These are phyloP conservation scores for Ephemerocybe angulata DNA, from an alignment of 768 basidiomycete species.

Conservation along the genomic window DNA sequence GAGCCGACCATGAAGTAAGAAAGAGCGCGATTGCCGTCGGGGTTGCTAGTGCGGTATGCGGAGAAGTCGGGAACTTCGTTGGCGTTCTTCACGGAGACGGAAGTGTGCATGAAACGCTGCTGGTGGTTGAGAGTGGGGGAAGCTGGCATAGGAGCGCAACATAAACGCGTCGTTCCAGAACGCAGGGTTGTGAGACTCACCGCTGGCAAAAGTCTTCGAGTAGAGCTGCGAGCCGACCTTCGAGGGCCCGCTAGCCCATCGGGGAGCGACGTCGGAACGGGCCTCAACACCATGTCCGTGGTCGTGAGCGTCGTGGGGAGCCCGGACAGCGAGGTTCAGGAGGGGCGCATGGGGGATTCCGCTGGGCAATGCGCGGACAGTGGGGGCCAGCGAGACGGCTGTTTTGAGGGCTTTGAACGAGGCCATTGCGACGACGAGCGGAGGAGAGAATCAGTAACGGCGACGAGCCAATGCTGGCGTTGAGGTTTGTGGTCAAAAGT, in stretches of 20 bases:
- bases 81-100: constrained; percentile 61
- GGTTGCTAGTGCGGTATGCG: constrained; percentile 64
- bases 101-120: constrained; percentile 76
- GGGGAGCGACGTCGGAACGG: constrained; percentile 60
- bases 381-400: constrained; percentile 77
- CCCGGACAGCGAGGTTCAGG: constrained; percentile 69
- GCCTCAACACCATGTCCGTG: constrained; percentile 55
- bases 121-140: constrained; percentile 53
- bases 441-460: constrained; percentile 23
- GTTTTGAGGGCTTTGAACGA: constrained; percentile 74
- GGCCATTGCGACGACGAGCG: constrained; percentile 47
- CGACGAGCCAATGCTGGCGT: constrained; percentile 19
- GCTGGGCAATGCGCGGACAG: constrained; percentile 71
- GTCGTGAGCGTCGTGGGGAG: constrained; percentile 56
- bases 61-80: constrained; percentile 89
- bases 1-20: constrained; percentile 91
- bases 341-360: constrained; percentile 77
- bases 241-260: constrained; percentile 59
- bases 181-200: too few relatives aligned
- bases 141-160: constrained; percentile 29
- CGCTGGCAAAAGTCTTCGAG: constrained; percentile 58
- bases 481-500: constrained; percentile 28
- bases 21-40: constrained; percentile 65
- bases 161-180: constrained; percentile 10
- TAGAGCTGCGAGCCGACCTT: constrained; percentile 51